These are phyloP conservation scores for Aspergillus bombycis DNA, from an alignment of 2,329 filamentous ascomycete species.

Conservation along the genomic window DNA sequence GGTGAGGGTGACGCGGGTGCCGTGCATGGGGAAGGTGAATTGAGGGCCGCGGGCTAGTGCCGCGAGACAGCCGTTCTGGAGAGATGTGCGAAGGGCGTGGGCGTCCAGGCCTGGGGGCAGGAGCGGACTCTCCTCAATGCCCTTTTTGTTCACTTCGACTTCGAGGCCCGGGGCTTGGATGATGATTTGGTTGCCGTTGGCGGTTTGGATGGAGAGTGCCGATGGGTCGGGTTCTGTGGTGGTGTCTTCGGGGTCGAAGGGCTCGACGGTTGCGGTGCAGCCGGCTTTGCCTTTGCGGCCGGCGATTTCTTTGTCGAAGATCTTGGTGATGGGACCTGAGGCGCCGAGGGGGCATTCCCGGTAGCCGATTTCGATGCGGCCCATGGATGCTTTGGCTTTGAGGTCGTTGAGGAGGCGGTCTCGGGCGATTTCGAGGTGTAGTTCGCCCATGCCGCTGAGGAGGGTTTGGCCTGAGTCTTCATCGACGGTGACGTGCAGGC, in stretches of 20 bases:
- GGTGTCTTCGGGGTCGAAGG: slow-evolving; percentile 48
- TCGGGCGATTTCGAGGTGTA: slow-evolving; percentile 90
- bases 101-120: slow-evolving; percentile 59
- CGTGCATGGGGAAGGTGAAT: slow-evolving; percentile 78
- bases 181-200: slow-evolving; percentile 72
- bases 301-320: slow-evolving; percentile 78
- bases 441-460: slow-evolving; percentile 92
- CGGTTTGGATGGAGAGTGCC: slow-evolving; percentile 42
- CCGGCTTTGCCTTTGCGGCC: slow-evolving; percentile 78
- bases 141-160: slow-evolving; percentile 37
- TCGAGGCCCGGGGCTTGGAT: slow-evolving; percentile 58
- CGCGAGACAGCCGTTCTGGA: slow-evolving; percentile 79
- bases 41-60: slow-evolving; percentile 83
- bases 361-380: slow-evolving; percentile 92
- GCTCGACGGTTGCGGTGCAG: slow-evolving; percentile 70
- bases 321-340: slow-evolving; percentile 60
- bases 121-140: slow-evolving; percentile 50
- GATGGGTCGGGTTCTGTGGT: slow-evolving; percentile 18
- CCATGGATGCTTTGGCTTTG: slow-evolving; percentile 82
- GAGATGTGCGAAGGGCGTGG: slow-evolving; percentile 52
- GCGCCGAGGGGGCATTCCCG: slow-evolving; percentile 73
- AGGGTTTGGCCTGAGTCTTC: slow-evolving; percentile 92
- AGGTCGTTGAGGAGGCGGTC: slow-evolving; percentile 87
- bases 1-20: slow-evolving; percentile 69
- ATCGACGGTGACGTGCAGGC: slow-evolving; percentile 79